Base-by-base conservation (phyloP, 2,329 filamentous ascomycete genomes). In the Fusarium sp. region DNA sequence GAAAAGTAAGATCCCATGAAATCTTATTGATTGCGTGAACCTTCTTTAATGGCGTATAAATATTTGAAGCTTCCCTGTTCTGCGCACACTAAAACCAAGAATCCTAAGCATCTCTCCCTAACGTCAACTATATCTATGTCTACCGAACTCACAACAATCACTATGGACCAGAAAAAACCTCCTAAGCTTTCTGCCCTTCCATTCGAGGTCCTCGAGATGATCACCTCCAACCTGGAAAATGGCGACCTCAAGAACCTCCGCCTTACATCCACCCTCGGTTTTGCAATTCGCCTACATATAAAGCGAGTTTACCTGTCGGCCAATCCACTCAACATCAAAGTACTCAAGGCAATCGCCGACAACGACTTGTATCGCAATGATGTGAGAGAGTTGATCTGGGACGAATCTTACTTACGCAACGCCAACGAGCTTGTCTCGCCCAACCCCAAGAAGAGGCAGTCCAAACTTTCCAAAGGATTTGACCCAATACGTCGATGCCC, bases 351-450 rank as follows among this genome's bases (percentile, higher is more conserved):
- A 15, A 70, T 83, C 49, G 76, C 81, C 10, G 65, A 77, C 11
- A 76, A 82, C 61, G 74, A 77, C 6, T 56, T 41, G 1, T 78
- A 79, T 48, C 75, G 76, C 6, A 45, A 66, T 1, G 39, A 61
- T 2, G 70, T 83, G 9, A 62, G 47, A 5, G 80, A 83, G 55
- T 75, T 83, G 7, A 73, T 84, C 33, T 82, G 76, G 77, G 77
- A 82, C 24, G 78, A 80, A 50, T 70, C 69, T 8, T 59, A 57
- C 37, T 3, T 69, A 10, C 5, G 17, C 7, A 10, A 37, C n/a
- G 3, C 17, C 35, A n/a, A 37, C 33, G 7, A 33, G 15, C 30
- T 33, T 7, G 30, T 14, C 6, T 1, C 5, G 7, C 13, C 14
- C 14, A 33, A 33, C 14, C 30, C 30, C 7, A 33, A 33, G 30